Base-by-base conservation (phyloP, 306 rosid species). In the Citrullus mucosospermus region DNA sequence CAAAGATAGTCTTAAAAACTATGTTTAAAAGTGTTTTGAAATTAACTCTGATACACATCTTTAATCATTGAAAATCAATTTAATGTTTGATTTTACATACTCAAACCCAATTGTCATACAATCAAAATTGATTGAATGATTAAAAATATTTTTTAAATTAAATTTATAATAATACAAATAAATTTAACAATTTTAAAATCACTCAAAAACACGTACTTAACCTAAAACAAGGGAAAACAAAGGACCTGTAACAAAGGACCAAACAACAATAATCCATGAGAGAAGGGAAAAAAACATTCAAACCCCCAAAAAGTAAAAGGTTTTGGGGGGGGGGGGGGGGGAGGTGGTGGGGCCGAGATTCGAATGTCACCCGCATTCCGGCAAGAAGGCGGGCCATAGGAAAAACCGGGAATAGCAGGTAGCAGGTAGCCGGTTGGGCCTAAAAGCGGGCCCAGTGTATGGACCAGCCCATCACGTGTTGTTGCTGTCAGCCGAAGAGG, bases 401-500 rank as follows among this genome's bases (percentile, higher is more conserved):
- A 4, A 1, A 54, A 16, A 75, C 83, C 83, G 83, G 79, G 36
- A 51, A 9, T 63, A 63, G 70, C 70, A 34, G 70, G 70, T 63
- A 8, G 22, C 22, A 63, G 70, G 70, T 17, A 50, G 6, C 74
- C 73, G 39, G 79, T 80, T 50, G 79, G 72, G 76, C 58, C 66
- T n/a, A 63, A 30, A 65, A 65, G 61, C 5, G 78, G 80, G 44
- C 72, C 81, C 85, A 5, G 41, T 48, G 55, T 78, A 25, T 50
- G 80, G 74, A 62, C 81, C 81, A 82, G 76, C 85, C 81, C 79
- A 78, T 71, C 81, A 82, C 79, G 85, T 82, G 78, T 38, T 58
- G 85, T 82, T 82, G 76, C 85, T 82, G 85, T 82, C 85, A 78
- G 79, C 79, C 30, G 1, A 71, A 61, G 81, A 50, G 81, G 85